Evolutionary conservation across 2,329 filamentous ascomycete genomes (phyloP).

Genomic region (Cercospora sp.): DNA sequence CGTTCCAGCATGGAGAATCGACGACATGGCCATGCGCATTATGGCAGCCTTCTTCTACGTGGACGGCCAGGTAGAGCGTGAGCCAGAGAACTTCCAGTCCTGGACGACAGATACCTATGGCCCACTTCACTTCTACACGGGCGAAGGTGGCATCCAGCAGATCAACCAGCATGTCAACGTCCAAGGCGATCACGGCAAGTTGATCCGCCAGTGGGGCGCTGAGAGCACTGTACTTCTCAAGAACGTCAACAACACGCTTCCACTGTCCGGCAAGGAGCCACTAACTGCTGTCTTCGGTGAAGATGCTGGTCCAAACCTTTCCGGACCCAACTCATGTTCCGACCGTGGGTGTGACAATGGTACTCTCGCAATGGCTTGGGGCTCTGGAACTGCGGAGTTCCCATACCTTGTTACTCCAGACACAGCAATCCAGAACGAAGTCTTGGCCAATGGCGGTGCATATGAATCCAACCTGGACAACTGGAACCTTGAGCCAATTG

Average conservation of each 20-base stretch:
- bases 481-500: slow-evolving; percentile 30
- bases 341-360: slow-evolving; percentile 50
- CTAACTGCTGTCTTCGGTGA: slow-evolving; percentile 54
- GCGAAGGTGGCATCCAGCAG: slow-evolving; percentile 59
- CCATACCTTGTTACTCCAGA: slow-evolving; percentile 38
- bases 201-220: slow-evolving; percentile 66
- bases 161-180: slow-evolving; percentile 81
- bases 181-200: slow-evolving; percentile 65
- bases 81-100: slow-evolving; percentile 50
- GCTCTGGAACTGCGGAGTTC: slow-evolving; percentile 46
- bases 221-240: slow-evolving; percentile 63
- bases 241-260: slow-evolving; percentile 59
- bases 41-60: slow-evolving; percentile 50
- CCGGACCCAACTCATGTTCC: slow-evolving; percentile 51
- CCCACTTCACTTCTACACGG: slow-evolving; percentile 62
- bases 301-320: slow-evolving; percentile 49
- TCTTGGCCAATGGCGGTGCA: slow-evolving; percentile 27
- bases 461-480: slow-evolving; percentile 36
- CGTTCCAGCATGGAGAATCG: slow-evolving; percentile 33
- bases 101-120: slow-evolving; percentile 61
- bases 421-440: slow-evolving; percentile 35
- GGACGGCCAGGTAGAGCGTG: slow-evolving; percentile 51
- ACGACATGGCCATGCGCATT: slow-evolving; percentile 40
- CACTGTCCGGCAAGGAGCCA: slow-evolving; percentile 51
- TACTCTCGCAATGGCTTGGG: slow-evolving; percentile 52